Conservation (phyloP, 345 rosid genomes). For the Bruguiera gymnorhiza region DNA sequence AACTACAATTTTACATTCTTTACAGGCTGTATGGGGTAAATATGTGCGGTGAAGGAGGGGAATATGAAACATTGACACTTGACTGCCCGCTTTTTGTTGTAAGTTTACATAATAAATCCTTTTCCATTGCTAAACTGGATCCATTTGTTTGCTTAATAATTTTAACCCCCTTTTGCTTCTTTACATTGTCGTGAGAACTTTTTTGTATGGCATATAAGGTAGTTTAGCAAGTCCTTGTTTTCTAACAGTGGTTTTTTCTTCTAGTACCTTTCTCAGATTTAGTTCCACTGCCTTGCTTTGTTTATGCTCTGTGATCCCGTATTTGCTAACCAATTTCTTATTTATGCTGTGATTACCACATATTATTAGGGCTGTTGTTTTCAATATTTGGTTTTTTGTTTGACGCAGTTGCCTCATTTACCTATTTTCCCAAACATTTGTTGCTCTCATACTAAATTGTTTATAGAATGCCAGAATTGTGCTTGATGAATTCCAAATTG, state of each 20-base stretch:
- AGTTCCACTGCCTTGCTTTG: too few species aligned
- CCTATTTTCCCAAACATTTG: not conserved
- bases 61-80: slow-evolving; percentile 89
- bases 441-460: slow-evolving; percentile 13
- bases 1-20: not conserved
- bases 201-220: not conserved
- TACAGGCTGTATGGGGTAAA: slow-evolving; percentile 83
- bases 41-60: slow-evolving; percentile 99
- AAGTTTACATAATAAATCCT: slow-evolving; percentile 27
- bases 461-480: slow-evolving; percentile 76
- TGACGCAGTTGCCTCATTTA: not conserved
- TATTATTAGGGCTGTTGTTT: not conserved
- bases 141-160: not conserved
- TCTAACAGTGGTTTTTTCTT: not conserved
- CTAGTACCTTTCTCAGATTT: too few species aligned
- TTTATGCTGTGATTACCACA: too few species aligned
- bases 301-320: too few species aligned
- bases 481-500: slow-evolving; percentile 73
- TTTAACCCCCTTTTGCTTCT: not conserved
- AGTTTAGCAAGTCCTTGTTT: not conserved
- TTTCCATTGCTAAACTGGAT: slow-evolving; percentile 2
- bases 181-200: not conserved
- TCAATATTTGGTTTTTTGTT: not conserved
- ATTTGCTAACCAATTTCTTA: too few species aligned
- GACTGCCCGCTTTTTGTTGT: slow-evolving; percentile 94